These are phyloP conservation scores for Blastocystis sp. DNA, from an alignment of 352 stramenopile species.

Conservation along the genomic window DNA sequence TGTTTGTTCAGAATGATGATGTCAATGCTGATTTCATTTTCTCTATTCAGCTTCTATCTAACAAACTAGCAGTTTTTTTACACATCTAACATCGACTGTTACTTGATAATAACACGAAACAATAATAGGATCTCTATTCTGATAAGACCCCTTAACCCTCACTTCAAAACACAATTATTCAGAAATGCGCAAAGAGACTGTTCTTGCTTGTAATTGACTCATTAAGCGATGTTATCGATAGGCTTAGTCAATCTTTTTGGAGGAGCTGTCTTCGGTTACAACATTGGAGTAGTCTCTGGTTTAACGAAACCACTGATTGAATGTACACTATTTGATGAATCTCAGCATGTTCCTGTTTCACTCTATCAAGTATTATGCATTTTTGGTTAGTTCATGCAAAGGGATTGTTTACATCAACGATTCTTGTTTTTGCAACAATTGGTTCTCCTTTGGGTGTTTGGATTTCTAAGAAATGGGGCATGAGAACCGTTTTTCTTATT, in stretches of 20 bases:
- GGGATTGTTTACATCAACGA: slow-evolving; percentile 57
- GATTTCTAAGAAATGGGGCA: slow-evolving; percentile 47
- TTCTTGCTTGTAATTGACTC: slow-evolving; percentile 15
- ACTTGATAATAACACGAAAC: neutral
- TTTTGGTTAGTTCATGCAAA: neutral
- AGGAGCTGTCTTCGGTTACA: slow-evolving; percentile 56
- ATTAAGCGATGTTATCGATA: neutral
- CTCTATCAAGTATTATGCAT: slow-evolving; percentile 14
- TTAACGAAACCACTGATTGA: slow-evolving; percentile 59
- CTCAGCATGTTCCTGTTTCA: slow-evolving; percentile 11
- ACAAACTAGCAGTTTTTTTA: no score
- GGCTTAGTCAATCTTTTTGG: slow-evolving; percentile 59
- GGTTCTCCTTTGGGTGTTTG: slow-evolving; percentile 62
- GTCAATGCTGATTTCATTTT: neutral
- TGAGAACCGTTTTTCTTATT: slow-evolving; percentile 21
- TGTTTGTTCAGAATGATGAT: slow-evolving; percentile 7
- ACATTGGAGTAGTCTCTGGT: slow-evolving; percentile 52
- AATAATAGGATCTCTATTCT: neutral
- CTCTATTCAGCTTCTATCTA: no score
- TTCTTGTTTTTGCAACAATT: slow-evolving; percentile 61
- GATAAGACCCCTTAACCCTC: neutral
- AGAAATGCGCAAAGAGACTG: slow-evolving; percentile 55
- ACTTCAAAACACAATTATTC: neutral
- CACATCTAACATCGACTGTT: no score
- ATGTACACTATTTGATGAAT: slow-evolving; percentile 21